Evolutionary conservation across 345 rosid genomes (phyloP), one percentile per base, ranked within the genome.

Genomic region (Brassica juncea): DNA sequence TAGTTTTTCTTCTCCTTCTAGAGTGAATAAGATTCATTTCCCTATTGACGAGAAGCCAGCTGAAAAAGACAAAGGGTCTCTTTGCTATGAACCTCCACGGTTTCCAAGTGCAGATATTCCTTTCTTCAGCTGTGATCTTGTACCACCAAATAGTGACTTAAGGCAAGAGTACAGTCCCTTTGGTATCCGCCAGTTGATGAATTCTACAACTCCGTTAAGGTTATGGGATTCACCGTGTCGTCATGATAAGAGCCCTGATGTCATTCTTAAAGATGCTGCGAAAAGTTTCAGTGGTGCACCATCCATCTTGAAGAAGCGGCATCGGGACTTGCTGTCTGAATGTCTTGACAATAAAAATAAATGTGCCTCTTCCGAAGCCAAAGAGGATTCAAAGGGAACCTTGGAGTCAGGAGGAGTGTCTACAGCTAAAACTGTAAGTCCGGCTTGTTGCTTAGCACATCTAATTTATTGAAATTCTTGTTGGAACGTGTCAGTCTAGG

Each of bases 1-100:
- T 84, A 81, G 78, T 75, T 89, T 90, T 78, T 64, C 84, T 75
- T 86, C 89, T 31, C 84, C 81, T 66, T 66, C 49, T 42, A 81
- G 73, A 47, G 83, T 75, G 68, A 75, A 71, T 16, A 75, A 71
- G 73, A 81, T 71, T 65, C 7, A 12, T 86, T 81, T 85, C 37
- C 71, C 80, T 42, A 76, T 62, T 47, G 86, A 82, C 37, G 89
- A 84, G 16, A 86, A 81, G 64, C 77, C 72, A 73, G 86, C 85
- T 69, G 87, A 80, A 68, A 82, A 84, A 64, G 88, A 86, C 76
- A 70, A 85, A 71, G 97, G 98, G 71, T 78, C 92, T 75, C 89
- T 95, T 42, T 95, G 91, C 74, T 95, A 95, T 71, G 98, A 95
- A 80, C 99, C 99, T 85, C 99, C 99, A 69, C 92, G 99, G 64